Percentiles rank a stretch among this genome's conserved stretches.
These are phyloP conservation scores for Linderina pennispora DNA, from an alignment of 192 early-diverging fungal genomes.

Conservation along the genomic window DNA sequence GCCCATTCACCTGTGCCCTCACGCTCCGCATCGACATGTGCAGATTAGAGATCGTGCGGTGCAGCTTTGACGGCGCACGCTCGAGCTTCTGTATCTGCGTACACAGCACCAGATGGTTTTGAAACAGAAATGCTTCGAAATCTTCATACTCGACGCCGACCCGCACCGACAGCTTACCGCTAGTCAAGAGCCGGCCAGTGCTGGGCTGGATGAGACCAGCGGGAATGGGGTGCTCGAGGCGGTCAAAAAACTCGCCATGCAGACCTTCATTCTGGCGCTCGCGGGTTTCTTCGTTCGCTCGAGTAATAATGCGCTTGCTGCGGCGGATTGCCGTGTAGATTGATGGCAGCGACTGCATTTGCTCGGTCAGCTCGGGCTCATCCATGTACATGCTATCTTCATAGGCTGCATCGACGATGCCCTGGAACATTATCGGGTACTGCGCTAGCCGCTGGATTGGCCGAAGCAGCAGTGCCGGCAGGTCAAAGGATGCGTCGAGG, in stretches of 20 bases:
- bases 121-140: slow-evolving; percentile 30
- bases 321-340: slow-evolving; percentile 25
- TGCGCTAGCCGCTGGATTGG: slow-evolving; percentile 44
- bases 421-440: slow-evolving; percentile 41
- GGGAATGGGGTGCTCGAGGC: slow-evolving; percentile 13
- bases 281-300: slow-evolving; percentile 39
- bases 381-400: slow-evolving; percentile 4
- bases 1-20: no score
- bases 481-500: slow-evolving; percentile 23
- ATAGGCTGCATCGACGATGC: slow-evolving; percentile 25
- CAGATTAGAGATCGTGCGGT: slow-evolving; percentile 36
- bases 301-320: slow-evolving; percentile 31
- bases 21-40: slow-evolving; percentile 22
- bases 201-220: not conserved
- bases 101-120: slow-evolving; percentile 20
- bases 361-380: slow-evolving; percentile 3
- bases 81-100: slow-evolving; percentile 1
- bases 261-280: slow-evolving; percentile 27
- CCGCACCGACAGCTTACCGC: slow-evolving; percentile 10
- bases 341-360: slow-evolving; percentile 13
- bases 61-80: slow-evolving; percentile 10
- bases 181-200: slow-evolving; percentile 22
- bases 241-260: slow-evolving; percentile 20
- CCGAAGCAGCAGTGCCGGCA: slow-evolving; percentile 36
- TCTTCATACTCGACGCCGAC: slow-evolving; percentile 13